Base-by-base conservation (phyloP, 345 rosid genomes). In the Populus nigra region DNA sequence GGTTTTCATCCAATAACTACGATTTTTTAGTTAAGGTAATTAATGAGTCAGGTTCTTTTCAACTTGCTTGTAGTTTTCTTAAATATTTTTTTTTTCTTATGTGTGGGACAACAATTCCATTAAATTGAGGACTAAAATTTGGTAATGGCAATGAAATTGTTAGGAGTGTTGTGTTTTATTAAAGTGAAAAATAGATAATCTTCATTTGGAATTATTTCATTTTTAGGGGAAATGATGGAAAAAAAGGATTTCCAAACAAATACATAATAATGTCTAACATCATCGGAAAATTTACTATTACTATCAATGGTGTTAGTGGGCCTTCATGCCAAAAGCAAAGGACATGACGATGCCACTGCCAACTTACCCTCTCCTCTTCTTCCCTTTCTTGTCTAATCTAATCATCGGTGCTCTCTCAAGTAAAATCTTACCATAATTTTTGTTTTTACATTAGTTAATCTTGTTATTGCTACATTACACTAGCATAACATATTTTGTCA, bases 341-440 rank as follows among this genome's bases (percentile, higher is more conserved):
- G 29, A 73, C 71, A 62, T 73, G 73, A 77, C 45, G 45, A 41
- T 41, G 45, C 1, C 13, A 41, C 13, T 84, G 53, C 36, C 72
- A 16, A 36, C 33, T 17, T 35, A 9, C 38, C n/a, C 12, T 6
- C 31, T 66, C 63, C 18, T 8, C 0, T 47, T 53, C 74, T 77
- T 69, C 80, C 75, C 75, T 76, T 49, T 35, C 65, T 62, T 73
- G 25, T n/a, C 63, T n/a, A 57, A 57, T 9, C 5, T 79, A 78
- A 78, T 79, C 88, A 85, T 89, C 88, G 87, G 87, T 90, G 87
- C 77, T 81, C 86, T 81, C 84, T 77, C 85, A 67, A 76, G 33
- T 76, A 66, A 68, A 68, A 17, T 67, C 70, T 18, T 72, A 71
- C 3, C 2, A 68, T 80, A 65, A 50, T 72, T 77, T 76, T 18